A percentile compares a stretch with the other conserved stretches of the same genome.
These are phyloP conservation scores for Lichtheimia ramosa DNA, from an alignment of 371 early-diverging fungal species.

Conservation along the genomic window DNA sequence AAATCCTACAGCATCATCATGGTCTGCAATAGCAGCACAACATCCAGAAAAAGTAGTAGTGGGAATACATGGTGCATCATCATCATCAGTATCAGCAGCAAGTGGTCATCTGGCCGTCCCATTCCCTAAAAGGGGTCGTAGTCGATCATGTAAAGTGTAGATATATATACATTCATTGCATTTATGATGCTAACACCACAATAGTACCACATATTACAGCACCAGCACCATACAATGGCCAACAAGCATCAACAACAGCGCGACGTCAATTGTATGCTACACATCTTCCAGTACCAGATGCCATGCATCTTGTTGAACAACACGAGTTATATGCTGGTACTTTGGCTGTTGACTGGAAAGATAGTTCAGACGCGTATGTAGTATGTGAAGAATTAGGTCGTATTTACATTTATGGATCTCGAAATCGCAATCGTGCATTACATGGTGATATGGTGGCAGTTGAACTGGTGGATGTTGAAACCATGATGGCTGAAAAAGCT, in stretches of 20 bases:
- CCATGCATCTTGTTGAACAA: slow-evolving; percentile 18
- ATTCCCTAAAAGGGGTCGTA: too few relatives aligned
- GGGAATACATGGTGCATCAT: too few relatives aligned
- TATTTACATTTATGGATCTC: slow-evolving; percentile 63
- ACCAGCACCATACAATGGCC: too few relatives aligned
- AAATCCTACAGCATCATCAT: neutral
- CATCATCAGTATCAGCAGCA: too few relatives aligned
- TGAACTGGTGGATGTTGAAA: slow-evolving; percentile 52
- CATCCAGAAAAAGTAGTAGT: too few relatives aligned
- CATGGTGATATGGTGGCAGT: slow-evolving; percentile 75
- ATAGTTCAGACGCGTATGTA: slow-evolving; percentile 68
- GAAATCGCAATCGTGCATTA: slow-evolving; percentile 73
- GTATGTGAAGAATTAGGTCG: slow-evolving; percentile 41
- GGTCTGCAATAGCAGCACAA: too few relatives aligned
- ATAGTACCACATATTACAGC: neutral
- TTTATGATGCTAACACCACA: neutral
- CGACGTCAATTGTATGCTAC: slow-evolving; percentile 26
- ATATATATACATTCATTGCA: too few relatives aligned
- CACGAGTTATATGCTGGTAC: slow-evolving; percentile 31
- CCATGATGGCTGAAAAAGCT: slow-evolving; percentile 35
- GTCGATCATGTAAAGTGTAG: too few relatives aligned
- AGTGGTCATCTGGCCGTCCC: too few relatives aligned
- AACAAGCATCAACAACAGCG: neutral
- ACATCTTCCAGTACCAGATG: slow-evolving; percentile 26
- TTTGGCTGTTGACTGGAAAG: slow-evolving; percentile 26